Conservation (phyloP, 108 stramenopile genomes). For the Epipyxis sp. region DNA sequence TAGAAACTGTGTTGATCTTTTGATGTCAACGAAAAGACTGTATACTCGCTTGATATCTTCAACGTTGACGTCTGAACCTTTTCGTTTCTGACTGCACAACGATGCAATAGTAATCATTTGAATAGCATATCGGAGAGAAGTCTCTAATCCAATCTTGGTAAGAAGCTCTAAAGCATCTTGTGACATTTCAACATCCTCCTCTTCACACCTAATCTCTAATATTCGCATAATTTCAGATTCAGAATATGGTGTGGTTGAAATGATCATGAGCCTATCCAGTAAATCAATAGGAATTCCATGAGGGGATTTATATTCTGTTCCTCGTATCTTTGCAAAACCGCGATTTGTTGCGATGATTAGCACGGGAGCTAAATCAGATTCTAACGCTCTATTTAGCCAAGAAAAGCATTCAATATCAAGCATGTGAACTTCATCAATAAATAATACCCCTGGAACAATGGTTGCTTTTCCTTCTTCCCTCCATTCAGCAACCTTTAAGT, state of each 20-base stretch:
- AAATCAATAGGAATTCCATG: slow-evolving; percentile 96
- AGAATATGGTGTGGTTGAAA: slow-evolving; percentile 80
- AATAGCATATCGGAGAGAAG: slow-evolving; percentile 94
- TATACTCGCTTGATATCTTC: slow-evolving; percentile 82
- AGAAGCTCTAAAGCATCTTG: slow-evolving; percentile 89
- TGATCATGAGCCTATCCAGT: slow-evolving; percentile 92
- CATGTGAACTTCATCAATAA: slow-evolving; percentile 99
- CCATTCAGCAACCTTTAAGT: slow-evolving; percentile 94
- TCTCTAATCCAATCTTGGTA: slow-evolving; percentile 89
- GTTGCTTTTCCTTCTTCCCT: slow-evolving; percentile 93
- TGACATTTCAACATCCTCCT: slow-evolving; percentile 97
- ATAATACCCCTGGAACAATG: slow-evolving; percentile 94
- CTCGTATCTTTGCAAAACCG: slow-evolving; percentile 83
- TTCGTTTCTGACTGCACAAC: slow-evolving; percentile 78
- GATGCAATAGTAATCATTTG: slow-evolving; percentile 94
- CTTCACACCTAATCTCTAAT: slow-evolving; percentile 65
- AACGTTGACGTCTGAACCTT: slow-evolving; percentile 76
- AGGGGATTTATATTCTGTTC: slow-evolving; percentile 87
- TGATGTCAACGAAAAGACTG: slow-evolving; percentile 90
- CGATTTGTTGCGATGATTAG: slow-evolving; percentile 88
- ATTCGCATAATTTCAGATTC: slow-evolving; percentile 75
- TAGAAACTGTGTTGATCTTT: slow-evolving; percentile 93
- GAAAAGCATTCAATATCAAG: slow-evolving; percentile 92
- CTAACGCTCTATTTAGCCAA: slow-evolving; percentile 82
- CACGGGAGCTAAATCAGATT: slow-evolving; percentile 81